phyloP scores from a whole-genome alignment of 2,329 filamentous ascomycete genomes.

The Paecilomyces formosus region DNA sequence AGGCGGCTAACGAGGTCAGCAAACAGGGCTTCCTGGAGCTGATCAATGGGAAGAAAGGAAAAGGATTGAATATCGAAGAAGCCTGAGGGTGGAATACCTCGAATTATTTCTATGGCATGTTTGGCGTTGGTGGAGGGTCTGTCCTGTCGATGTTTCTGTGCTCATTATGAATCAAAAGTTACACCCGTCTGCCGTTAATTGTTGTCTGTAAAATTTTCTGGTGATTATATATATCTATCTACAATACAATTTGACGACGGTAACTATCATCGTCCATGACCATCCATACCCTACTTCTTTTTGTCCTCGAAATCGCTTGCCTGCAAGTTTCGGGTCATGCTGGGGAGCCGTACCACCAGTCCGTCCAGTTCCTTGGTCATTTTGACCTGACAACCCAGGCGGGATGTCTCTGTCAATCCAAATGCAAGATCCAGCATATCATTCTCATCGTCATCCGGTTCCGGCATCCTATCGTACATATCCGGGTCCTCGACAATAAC shows the following conservation, averaged over 20 bases:
- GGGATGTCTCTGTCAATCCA: constrained; percentile 75
- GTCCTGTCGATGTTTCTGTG: constrained; percentile 7
- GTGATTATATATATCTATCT: constrained; percentile 5
- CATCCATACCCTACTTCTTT: constrained; percentile 22
- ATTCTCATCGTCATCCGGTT: constrained; percentile 74
- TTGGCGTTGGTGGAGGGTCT: constrained; percentile 20
- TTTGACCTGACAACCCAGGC: constrained; percentile 81
- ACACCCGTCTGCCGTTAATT: neutral
- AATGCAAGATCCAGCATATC: constrained; percentile 90
- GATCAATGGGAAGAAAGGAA: constrained; percentile 57
- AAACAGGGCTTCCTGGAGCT: constrained; percentile 90
- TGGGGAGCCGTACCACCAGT: constrained; percentile 73
- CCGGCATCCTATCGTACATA: constrained; percentile 69
- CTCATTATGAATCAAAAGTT: neutral
- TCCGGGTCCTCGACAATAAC: constrained; percentile 71
- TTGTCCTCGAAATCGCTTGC: constrained; percentile 71
- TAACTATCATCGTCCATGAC: neutral
- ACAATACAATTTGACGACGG: neutral
- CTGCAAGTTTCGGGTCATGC: constrained; percentile 93
- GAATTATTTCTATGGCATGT: constrained; percentile 16
- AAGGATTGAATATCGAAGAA: constrained; percentile 38
- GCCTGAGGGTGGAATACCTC: constrained; percentile 20
- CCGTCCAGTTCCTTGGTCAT: constrained; percentile 91
- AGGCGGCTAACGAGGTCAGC: constrained; percentile 90
- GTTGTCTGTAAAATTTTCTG: neutral